Conservation (phyloP, 2,329 filamentous ascomycete genomes). For the Penicillium psychrosexuale region DNA sequence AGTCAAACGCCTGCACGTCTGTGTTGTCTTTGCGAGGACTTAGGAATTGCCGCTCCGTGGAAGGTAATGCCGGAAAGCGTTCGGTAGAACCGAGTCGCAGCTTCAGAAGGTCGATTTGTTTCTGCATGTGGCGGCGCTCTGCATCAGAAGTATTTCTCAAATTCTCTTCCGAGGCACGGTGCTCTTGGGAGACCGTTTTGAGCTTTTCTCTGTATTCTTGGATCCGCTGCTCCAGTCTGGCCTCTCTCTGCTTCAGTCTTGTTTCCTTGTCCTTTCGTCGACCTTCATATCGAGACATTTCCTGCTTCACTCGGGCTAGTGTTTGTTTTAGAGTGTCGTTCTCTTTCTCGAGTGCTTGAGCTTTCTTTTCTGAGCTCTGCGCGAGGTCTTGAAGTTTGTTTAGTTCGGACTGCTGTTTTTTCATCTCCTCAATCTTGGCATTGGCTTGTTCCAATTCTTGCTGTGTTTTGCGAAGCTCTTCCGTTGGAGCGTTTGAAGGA, state of each 20-base stretch:
- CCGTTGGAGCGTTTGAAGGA: constrained; percentile 16
- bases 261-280: constrained; percentile 44
- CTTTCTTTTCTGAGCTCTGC: constrained; percentile 42
- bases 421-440: constrained; percentile 34
- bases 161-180: constrained; percentile 36
- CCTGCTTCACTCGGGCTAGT: constrained; percentile 41
- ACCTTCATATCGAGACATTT: constrained; percentile 43
- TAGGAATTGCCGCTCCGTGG: constrained; percentile 22
- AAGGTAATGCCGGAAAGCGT: constrained; percentile 21
- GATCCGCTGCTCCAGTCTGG: constrained; percentile 38
- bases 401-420: constrained; percentile 33
- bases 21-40: constrained; percentile 31
- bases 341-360: constrained; percentile 40
- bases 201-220: constrained; percentile 43
- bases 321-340: constrained; percentile 42
- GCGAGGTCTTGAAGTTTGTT: constrained; percentile 35
- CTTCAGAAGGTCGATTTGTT: constrained; percentile 39
- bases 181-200: constrained; percentile 34
- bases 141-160: constrained; percentile 34
- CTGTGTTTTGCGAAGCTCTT: constrained; percentile 33
- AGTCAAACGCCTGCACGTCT: constrained; percentile 25
- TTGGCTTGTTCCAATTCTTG: constrained; percentile 37
- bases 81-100: constrained; percentile 31
- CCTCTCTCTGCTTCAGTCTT: constrained; percentile 40
- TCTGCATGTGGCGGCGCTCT: constrained; percentile 40